These are phyloP conservation scores for Candida hungchunana DNA, from an alignment of 805 yeast species.

Conservation along the genomic window DNA sequence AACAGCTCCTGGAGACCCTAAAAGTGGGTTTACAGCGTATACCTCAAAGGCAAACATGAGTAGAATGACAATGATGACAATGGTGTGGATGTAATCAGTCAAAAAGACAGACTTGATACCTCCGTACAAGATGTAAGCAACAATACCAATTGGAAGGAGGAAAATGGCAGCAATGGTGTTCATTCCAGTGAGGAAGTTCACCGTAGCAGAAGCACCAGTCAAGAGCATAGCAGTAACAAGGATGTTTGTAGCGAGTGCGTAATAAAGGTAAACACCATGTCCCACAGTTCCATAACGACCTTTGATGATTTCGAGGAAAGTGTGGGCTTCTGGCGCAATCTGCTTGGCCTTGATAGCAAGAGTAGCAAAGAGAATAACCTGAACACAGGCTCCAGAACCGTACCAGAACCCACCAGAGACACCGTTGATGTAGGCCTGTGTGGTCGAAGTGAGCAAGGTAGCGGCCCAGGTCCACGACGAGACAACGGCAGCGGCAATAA, in stretches of 20 bases:
- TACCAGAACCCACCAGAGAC: conserved; percentile 65
- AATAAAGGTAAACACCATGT: conserved; percentile 67
- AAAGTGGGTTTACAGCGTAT: conserved; percentile 59
- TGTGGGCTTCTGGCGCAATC: conserved; percentile 88
- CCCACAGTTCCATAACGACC: conserved; percentile 77
- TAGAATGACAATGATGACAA: conserved; percentile 72
- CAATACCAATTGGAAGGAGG: conserved; percentile 76
- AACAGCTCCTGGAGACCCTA: conserved; percentile 82
- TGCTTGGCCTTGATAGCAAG: conserved; percentile 85
- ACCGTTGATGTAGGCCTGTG: conserved; percentile 77
- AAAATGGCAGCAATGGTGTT: conserved; percentile 77
- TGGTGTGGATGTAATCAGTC: conserved; percentile 78
- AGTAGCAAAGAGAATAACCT: conserved; percentile 80
- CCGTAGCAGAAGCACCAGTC: conserved; percentile 86
- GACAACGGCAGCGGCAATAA: conserved; percentile 87
- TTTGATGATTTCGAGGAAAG: conserved; percentile 79
- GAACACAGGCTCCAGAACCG: conserved; percentile 90
- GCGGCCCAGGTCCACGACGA: conserved; percentile 96
- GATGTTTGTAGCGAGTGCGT: conserved; percentile 83
- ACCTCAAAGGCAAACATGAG: conserved; percentile 78
- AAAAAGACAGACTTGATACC: conserved; percentile 80
- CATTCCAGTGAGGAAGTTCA: conserved; percentile 78
- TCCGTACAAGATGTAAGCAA: conserved; percentile 71
- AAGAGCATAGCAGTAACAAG: conserved; percentile 89
- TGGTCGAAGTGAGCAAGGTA: conserved; percentile 66